phyloP scores from a whole-genome alignment of 208 protist genomes.

The Leishmania lainsoni region DNA sequence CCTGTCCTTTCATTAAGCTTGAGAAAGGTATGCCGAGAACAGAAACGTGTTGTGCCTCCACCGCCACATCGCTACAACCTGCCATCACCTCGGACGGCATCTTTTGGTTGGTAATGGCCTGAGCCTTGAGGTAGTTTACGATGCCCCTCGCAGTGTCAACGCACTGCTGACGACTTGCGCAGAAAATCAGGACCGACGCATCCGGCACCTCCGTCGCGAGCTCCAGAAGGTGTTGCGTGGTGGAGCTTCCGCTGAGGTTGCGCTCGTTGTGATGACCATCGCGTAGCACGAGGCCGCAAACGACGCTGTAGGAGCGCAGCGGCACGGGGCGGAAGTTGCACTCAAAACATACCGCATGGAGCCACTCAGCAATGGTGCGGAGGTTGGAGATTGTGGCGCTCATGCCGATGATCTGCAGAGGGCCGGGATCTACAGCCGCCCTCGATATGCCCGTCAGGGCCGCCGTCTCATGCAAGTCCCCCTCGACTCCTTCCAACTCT shows the following conservation, averaged over 20 bases:
- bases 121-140: slow-evolving; percentile 35
- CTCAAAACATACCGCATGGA: slow-evolving; percentile 77
- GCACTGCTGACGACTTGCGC: slow-evolving; percentile 75
- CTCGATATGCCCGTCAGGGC: not conserved
- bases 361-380: slow-evolving; percentile 71
- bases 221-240: slow-evolving; percentile 49
- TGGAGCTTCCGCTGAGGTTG: slow-evolving; percentile 38
- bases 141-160: slow-evolving; percentile 73
- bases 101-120: slow-evolving; percentile 24
- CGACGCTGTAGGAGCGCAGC: slow-evolving; percentile 70
- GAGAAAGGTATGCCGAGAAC: slow-evolving; percentile 12
- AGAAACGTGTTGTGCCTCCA: not conserved
- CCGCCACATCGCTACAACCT: not conserved
- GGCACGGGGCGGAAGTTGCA: slow-evolving; percentile 80
- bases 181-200: slow-evolving; percentile 85
- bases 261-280: slow-evolving; percentile 48
- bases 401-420: slow-evolving; percentile 92
- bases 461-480: not conserved
- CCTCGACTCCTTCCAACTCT: not conserved
- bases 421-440: slow-evolving; percentile 10
- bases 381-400: slow-evolving; percentile 94
- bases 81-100: not conserved
- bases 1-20: not conserved
- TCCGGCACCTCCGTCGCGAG: slow-evolving; percentile 71
- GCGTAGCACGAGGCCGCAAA: slow-evolving; percentile 59